Evolutionary conservation across 2,329 filamentous ascomycete genomes (phyloP), one percentile per base, ranked within the genome.

Genomic region (Neofusicoccum laricinum): DNA sequence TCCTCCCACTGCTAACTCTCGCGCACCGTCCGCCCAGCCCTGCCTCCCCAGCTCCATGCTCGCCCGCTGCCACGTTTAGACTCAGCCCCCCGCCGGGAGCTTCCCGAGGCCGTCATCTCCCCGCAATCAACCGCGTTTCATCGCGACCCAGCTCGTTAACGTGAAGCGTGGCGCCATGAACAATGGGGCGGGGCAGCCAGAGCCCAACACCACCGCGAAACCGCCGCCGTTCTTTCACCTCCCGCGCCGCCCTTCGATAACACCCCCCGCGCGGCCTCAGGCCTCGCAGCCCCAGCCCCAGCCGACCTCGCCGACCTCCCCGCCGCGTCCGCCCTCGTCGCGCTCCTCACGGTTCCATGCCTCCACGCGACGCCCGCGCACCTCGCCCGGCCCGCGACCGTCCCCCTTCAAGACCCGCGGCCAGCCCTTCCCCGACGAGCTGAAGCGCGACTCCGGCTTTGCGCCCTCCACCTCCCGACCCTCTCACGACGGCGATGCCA

Each of bases 371-470:
- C 73, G 76, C 2, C 75, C 75, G 34, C 72, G 70, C 67, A 77
- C 76, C 19, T 75, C 74, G 38, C 75, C 75, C 48, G 75, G 72
- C 10, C 76, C 76, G 17, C 70, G 71, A 64, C 67, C 74, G 3
- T 72, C 70, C 46, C 67, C 71, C 3, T 67, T 76, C 63, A 74
- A 73, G 67, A 43, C 63, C 5, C 64, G 58, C 46, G 67, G 68
- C 43, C 68, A 73, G 64, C 64, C 72, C 63, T 66, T 69, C 63
- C 69, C 70, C 41, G 73, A 75, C 64, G 75, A 78, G 65, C 70
- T 71, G 36, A 73, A 76, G 63, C 70, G 77, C 64, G 77, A 79
- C 69, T 79, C 77, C 25, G 77, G 75, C 65, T 69, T 79, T 66
- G 74, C 76, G 46, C 70, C 77, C 1, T 77, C 73, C 4, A 72